These are phyloP conservation scores for Pholiota adiposa DNA, from an alignment of 1,284 basidiomycete species.

Conservation along the genomic window DNA sequence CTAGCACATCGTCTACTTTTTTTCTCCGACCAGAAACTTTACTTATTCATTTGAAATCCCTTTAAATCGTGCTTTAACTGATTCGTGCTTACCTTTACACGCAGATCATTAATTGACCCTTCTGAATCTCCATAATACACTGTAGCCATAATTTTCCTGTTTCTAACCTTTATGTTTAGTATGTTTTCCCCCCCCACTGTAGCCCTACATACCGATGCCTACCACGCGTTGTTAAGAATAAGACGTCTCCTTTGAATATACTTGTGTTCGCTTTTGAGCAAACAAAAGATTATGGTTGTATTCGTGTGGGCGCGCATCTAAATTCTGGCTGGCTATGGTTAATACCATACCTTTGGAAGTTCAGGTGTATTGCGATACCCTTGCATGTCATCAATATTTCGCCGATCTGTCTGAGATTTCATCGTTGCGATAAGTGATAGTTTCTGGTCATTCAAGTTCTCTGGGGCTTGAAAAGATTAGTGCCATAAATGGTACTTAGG, in stretches of 20 bases:
- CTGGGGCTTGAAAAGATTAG: no score
- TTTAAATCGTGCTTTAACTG: not conserved
- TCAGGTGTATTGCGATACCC: no score
- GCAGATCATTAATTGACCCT: not conserved
- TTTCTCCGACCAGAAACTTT: not conserved
- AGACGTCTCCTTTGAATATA: not conserved
- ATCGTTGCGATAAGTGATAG: no score
- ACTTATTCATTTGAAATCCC: not conserved
- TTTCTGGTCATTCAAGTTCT: no score
- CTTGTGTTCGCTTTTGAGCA: no score
- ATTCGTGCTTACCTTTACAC: not conserved
- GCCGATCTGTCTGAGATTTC: no score
- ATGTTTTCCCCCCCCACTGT: conserved; percentile 16
- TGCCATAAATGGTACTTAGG: no score
- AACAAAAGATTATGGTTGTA: no score
- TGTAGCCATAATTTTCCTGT: conserved; percentile 5
- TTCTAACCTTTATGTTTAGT: not conserved
- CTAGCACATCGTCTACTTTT: not conserved
- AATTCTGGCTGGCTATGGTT: no score
- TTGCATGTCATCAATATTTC: no score
- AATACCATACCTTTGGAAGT: no score
- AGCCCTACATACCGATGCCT: conserved; percentile 22
- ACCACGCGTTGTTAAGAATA: not conserved
- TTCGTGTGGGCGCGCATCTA: no score
- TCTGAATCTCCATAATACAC: not conserved